A percentile compares a stretch with the other conserved stretches of the same genome.
These are phyloP conservation scores for Entophlyctis helioformis DNA, from an alignment of 192 early-diverging fungal species.

Conservation along the genomic window DNA sequence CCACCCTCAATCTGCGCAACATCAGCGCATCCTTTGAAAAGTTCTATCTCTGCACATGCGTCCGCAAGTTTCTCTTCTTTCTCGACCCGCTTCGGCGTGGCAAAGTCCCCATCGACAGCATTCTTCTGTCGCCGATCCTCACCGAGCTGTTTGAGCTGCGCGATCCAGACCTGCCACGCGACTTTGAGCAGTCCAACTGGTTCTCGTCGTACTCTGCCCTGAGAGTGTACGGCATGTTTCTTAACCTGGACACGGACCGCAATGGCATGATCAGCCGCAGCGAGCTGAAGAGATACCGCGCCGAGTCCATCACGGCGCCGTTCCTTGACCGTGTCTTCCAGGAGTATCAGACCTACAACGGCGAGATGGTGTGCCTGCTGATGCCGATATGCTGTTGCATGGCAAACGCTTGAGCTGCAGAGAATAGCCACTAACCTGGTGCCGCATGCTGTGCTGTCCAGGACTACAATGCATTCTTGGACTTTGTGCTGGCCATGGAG, in stretches of 20 bases:
- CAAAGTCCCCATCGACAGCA: conserved; percentile 28
- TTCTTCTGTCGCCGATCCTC: conserved; percentile 36
- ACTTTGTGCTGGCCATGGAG: conserved; percentile 40
- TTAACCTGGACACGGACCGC: conserved; percentile 29
- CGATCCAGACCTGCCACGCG: conserved; percentile 27
- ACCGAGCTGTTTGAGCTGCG: conserved; percentile 40
- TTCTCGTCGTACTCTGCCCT: conserved; percentile 25
- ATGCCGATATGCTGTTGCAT: too few species aligned
- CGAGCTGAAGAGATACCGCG: conserved; percentile 28
- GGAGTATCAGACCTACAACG: conserved; percentile 28
- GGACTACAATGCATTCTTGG: conserved; percentile 37
- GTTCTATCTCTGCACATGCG: conserved; percentile 36
- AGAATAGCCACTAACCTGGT: background rate
- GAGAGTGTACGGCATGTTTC: conserved; percentile 30
- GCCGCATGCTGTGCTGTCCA: background rate
- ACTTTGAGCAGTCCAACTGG: conserved; percentile 33
- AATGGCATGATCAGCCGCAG: conserved; percentile 34
- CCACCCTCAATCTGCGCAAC: conserved; percentile 20
- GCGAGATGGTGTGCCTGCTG: conserved; percentile 25
- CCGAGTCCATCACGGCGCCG: conserved; percentile 23
- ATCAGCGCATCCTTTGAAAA: conserved; percentile 15
- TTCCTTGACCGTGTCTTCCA: conserved; percentile 44
- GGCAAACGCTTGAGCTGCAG: background rate
- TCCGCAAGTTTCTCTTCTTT: conserved; percentile 40
- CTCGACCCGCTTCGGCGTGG: conserved; percentile 33